Evolutionary conservation across 805 yeast species (phyloP).

Genomic region (Ogataea saltuana): DNA sequence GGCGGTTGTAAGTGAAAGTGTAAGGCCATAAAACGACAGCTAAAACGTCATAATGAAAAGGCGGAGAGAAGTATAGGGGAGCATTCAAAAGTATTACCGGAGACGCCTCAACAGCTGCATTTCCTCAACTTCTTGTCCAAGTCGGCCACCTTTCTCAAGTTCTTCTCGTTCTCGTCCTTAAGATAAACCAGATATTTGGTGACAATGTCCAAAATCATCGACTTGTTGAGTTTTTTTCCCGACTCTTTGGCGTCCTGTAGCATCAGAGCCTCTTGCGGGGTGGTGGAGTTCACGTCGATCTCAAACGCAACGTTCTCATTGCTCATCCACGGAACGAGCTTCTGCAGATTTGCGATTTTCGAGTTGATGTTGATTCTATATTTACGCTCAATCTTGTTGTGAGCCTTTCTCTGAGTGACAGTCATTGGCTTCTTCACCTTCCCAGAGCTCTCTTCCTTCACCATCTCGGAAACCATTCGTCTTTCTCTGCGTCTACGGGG

Average conservation of each 20-base stretch:
- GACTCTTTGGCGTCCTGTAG: constrained; percentile 13
- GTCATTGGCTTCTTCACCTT: constrained; percentile 34
- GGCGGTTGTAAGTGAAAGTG: no score
- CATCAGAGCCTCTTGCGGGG: constrained; percentile 9
- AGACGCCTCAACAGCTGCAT: constrained; percentile 4
- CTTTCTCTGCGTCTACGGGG: constrained; percentile 1
- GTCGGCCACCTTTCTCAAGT: constrained; percentile 18
- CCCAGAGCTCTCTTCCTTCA: background rate
- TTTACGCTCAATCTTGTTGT: constrained; percentile 69
- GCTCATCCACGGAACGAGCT: constrained; percentile 67
- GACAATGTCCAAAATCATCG: constrained; percentile 69
- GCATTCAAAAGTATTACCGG: no score
- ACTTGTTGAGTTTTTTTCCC: constrained; percentile 55
- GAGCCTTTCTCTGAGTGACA: constrained; percentile 60
- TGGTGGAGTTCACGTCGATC: constrained; percentile 39
- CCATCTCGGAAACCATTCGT: no score
- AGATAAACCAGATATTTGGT: constrained; percentile 57
- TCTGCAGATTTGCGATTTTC: constrained; percentile 66
- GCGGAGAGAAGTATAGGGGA: background rate
- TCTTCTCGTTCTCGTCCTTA: constrained; percentile 48
- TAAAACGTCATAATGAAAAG: no score
- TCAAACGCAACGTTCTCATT: constrained; percentile 64
- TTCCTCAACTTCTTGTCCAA: constrained; percentile 32
- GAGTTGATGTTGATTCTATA: constrained; percentile 72
- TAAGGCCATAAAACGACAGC: no score